Base-by-base conservation (phyloP, 108 stramenopile genomes). In the Mayamaea pseudoterrestris region DNA sequence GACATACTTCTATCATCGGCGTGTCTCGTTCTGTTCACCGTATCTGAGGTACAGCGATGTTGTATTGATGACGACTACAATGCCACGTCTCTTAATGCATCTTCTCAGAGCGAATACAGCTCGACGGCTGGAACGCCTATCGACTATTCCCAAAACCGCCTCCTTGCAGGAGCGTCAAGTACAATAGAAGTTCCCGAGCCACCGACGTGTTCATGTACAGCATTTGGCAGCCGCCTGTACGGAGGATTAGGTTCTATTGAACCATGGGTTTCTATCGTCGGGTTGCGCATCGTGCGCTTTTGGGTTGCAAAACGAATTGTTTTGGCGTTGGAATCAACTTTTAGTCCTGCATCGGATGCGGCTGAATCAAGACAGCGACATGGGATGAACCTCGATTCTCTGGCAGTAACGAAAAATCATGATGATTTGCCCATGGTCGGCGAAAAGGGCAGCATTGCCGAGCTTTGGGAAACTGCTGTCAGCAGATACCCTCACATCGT, bases 221-320 rank as follows among this genome's bases (percentile, higher is more conserved):
- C 18, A 20, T 90, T 80, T 63, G 88, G 88, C 2, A 35, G 9
- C 1, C 47, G 88, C 6, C 53, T 50, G 1, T 78, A 67, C 47
- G 76, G 80, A 43, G 88, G 89, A 7, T 46, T 83, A 21, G 89
- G 89, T 9, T 57, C 26, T 7, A 76, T 90, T 35, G 89, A 90
- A 50, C 83, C 83, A 2, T 86, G 53, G 30, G 81, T 79, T 3
- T 50, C 63, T 23, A 37, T 90, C 4, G 74, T 90, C 49, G 74
- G 47, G 9, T 52, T 86, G 34, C 60, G 71, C 9, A 47, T 83
- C 8, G 39, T 85, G 8, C 80, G 89, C 9, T 81, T 69, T 42
- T 28, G 44, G 0, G 27, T 73, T 14, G 76, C 75, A 8, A 23
- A 28, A 21, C 57, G 41, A 32, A 21, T 20, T 27, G 40, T 8